phyloP scores from a whole-genome alignment of 805 yeast species.

The Zygotorulaspora danielsina region DNA sequence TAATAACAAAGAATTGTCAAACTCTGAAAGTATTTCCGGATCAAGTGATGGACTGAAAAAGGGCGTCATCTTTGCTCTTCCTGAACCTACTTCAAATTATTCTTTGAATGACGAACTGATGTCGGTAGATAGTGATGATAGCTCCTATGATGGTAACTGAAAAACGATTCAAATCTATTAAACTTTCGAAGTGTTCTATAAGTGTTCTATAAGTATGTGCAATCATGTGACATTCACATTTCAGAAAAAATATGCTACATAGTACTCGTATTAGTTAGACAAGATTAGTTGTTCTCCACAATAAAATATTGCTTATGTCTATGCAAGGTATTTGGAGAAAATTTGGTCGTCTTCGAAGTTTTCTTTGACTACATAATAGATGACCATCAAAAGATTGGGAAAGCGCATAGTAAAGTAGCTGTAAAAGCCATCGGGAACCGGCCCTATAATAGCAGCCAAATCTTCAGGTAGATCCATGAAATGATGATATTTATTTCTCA shows the following conservation, averaged over 20 bases:
- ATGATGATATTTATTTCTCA: constrained; percentile 93
- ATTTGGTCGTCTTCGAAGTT: constrained; percentile 62
- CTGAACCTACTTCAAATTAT: no score
- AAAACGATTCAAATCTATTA: no score
- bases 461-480: constrained; percentile 79
- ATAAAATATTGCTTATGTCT: no score
- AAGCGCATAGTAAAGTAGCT: constrained; percentile 67
- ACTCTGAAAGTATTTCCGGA: no score
- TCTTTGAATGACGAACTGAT: constrained; percentile 6
- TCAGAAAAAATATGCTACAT: background rate
- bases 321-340: constrained; percentile 39
- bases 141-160: background rate
- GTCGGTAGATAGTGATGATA: constrained; percentile 5
- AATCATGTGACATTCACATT: background rate
- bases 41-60: no score
- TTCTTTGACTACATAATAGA: constrained; percentile 57
- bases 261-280: background rate
- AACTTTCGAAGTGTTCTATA: no score
- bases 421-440: constrained; percentile 82
- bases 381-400: constrained; percentile 73
- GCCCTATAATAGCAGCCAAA: constrained; percentile 62
- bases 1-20: no score
- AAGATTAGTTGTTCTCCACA: no score
- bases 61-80: constrained; percentile 5
- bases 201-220: no score